Evolutionary conservation across 176 grass and related monocot species (phyloP).

Genomic region (Carex myosuroides): DNA sequence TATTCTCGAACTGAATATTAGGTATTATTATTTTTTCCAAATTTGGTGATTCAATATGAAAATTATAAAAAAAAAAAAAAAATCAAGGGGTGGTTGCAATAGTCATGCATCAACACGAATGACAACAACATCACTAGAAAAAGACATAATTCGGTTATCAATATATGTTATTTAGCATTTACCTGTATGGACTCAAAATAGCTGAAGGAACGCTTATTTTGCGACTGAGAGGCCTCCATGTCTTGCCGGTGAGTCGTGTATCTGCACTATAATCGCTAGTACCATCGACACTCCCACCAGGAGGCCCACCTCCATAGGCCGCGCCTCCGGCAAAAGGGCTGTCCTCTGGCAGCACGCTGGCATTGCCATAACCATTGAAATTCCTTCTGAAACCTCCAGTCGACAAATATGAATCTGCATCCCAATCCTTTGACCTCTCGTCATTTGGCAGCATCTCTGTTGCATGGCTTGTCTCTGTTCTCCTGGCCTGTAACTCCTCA

Average conservation of each 20-base stretch:
- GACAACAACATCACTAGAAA: not conserved
- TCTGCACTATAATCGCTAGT: not conserved
- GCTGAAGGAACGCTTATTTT: conserved; percentile 11
- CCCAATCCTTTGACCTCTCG: conserved; percentile 7
- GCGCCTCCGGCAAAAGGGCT: not conserved
- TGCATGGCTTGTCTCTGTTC: not conserved
- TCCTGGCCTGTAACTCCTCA: not conserved
- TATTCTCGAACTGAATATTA: too few species aligned
- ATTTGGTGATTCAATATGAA: not conserved
- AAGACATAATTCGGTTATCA: not conserved
- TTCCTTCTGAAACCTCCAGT: not conserved
- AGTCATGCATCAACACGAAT: not conserved
- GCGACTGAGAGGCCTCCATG: conserved; percentile 21
- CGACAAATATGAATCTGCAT: conserved; percentile 1
- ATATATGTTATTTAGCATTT: not conserved
- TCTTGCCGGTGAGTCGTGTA: conserved; percentile 1
- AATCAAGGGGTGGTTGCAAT: not conserved
- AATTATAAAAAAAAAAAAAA: not conserved
- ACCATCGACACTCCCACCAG: conserved; percentile 3
- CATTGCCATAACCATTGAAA: conserved; percentile 10
- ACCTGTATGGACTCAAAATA: conserved; percentile 20
- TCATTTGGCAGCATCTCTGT: not conserved
- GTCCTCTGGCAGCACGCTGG: conserved; percentile 8
- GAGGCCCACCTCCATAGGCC: not conserved
- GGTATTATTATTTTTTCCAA: too few species aligned